phyloP scores from a whole-genome alignment of 169 alveolate species.

The Plasmodium fragile region DNA sequence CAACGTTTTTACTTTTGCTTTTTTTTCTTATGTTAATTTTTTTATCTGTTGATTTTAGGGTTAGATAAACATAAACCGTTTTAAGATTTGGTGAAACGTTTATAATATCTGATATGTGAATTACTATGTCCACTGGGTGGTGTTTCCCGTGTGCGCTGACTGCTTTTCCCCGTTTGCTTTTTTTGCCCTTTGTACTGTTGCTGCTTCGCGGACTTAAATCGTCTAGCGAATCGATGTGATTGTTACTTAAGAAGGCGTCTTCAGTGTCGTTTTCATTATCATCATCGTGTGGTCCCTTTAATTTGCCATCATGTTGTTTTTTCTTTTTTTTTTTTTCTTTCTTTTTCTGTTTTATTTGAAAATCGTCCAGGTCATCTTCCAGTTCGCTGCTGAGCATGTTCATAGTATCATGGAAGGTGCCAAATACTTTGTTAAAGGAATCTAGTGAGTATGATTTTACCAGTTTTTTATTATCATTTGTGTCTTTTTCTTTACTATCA shows the following conservation, averaged over 20 bases:
- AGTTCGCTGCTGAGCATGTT: conserved; percentile 21
- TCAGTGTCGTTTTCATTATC: background rate
- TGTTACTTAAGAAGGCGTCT: conserved; percentile 12
- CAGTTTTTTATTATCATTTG: conserved; percentile 11
- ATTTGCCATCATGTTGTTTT: background rate
- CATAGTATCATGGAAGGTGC: background rate
- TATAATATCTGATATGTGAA: conserved; percentile 66
- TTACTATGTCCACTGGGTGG: conserved; percentile 8
- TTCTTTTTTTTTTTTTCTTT: conserved; percentile 21
- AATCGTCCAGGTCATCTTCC: conserved; percentile 30
- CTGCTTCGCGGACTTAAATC: background rate
- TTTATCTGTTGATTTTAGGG: conserved; percentile 60
- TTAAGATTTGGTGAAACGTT: conserved; percentile 43
- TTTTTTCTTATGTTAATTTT: conserved; percentile 42
- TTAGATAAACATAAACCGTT: conserved; percentile 18
- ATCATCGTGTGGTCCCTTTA: background rate
- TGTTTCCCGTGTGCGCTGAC: background rate
- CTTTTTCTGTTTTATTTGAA: conserved; percentile 7
- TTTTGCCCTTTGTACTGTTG: background rate
- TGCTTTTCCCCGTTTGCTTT: background rate
- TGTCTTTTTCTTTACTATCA: conserved; percentile 15
- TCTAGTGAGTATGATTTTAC: conserved; percentile 3
- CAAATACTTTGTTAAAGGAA: conserved; percentile 33
- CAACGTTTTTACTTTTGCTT: conserved; percentile 26
- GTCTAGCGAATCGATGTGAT: conserved; percentile 11